A percentile compares a stretch with the other conserved stretches of the same genome.
phyloP scores from a whole-genome alignment of 2,329 filamentous ascomycete species.

The Trichoderma hamatum region DNA sequence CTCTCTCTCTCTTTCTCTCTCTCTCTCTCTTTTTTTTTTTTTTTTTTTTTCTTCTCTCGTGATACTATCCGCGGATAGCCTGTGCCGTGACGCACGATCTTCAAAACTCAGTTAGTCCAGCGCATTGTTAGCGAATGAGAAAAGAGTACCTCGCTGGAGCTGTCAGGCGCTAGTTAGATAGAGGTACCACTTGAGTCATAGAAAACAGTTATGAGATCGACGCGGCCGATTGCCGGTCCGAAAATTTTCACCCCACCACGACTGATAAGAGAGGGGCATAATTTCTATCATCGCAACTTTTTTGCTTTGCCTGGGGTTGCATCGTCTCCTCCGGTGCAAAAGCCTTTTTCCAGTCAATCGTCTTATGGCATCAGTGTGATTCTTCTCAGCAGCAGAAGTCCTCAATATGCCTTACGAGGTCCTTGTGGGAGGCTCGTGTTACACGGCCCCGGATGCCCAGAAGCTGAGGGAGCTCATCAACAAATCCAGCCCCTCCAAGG shows the following conservation, averaged over 20 bases:
- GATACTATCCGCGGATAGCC: background rate
- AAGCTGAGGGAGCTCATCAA: slow-evolving; percentile 51
- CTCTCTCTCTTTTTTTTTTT: background rate
- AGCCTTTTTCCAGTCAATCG: background rate
- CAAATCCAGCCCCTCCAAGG: slow-evolving; percentile 47
- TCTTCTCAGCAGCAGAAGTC: slow-evolving; percentile 22
- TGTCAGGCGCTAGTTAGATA: too few species aligned
- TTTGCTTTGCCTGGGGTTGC: slow-evolving; percentile 7
- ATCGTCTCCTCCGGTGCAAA: slow-evolving; percentile 22
- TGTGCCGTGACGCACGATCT: slow-evolving; percentile 7
- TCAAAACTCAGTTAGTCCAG: background rate
- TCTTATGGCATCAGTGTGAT: slow-evolving; percentile 20
- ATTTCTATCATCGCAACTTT: slow-evolving; percentile 12
- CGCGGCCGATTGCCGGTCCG: slow-evolving; percentile 29
- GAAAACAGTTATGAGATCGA: background rate
- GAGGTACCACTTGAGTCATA: background rate
- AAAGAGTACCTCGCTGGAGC: background rate
- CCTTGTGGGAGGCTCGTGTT: slow-evolving; percentile 53
- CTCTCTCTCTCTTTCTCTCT: too few species aligned
- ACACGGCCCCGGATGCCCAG: slow-evolving; percentile 49
- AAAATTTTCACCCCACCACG: slow-evolving; percentile 31
- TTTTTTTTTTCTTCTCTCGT: background rate
- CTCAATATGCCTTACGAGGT: slow-evolving; percentile 41
- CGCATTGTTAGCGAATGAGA: slow-evolving; percentile 10
- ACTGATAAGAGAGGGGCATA: slow-evolving; percentile 31